These are phyloP conservation scores for Astrocystis sublimbata DNA, from an alignment of 495 filamentous ascomycete species.

Conservation along the genomic window DNA sequence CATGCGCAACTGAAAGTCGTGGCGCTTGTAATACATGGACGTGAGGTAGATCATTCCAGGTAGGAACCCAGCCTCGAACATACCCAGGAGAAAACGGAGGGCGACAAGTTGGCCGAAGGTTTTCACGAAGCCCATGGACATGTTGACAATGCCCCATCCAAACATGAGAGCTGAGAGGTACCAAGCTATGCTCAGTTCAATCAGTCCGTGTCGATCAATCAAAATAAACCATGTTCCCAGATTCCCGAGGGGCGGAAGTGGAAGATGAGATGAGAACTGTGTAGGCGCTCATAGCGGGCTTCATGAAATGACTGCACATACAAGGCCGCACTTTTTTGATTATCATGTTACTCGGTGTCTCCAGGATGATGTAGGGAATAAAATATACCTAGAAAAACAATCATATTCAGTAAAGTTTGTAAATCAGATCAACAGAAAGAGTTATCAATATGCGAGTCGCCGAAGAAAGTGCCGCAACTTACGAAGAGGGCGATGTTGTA, in stretches of 20 bases:
- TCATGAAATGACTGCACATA: not conserved
- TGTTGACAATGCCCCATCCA: conserved; percentile 57
- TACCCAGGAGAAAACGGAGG: conserved; percentile 57
- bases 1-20: conserved; percentile 61
- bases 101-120: conserved; percentile 56
- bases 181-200: conserved; percentile 36
- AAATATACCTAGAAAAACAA: conserved; percentile 51
- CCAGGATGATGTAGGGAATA: conserved; percentile 62
- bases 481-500: conserved; percentile 65
- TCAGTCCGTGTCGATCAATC: not conserved
- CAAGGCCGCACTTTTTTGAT: conserved; percentile 44
- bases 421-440: not conserved
- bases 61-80: conserved; percentile 60
- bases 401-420: not conserved
- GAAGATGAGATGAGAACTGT: not conserved
- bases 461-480: conserved; percentile 4
- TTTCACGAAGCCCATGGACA: conserved; percentile 51
- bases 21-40: conserved; percentile 63
- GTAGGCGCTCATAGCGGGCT: not conserved
- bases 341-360: conserved; percentile 60
- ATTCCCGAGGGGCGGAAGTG: not conserved
- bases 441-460: too few species aligned
- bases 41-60: conserved; percentile 59
- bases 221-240: not conserved
- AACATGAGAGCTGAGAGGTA: conserved; percentile 58